Conservation (phyloP, 176 grass and related monocot species). For the Poa annua region DNA sequence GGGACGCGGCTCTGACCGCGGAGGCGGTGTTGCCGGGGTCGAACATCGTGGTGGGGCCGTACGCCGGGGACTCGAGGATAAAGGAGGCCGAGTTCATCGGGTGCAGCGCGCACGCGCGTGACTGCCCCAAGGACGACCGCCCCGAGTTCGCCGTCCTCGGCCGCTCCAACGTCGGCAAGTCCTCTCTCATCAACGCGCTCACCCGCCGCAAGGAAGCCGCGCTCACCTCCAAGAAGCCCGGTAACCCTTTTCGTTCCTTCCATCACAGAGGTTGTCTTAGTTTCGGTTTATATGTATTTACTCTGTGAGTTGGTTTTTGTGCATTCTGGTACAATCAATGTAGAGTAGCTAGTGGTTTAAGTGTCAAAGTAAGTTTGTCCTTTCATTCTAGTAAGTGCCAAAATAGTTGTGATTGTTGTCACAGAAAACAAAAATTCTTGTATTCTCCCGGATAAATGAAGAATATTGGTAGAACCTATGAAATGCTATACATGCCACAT, state of each 20-base stretch:
- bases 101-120: conserved; percentile 69
- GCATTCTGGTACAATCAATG: not conserved
- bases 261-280: not conserved
- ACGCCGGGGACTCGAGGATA: conserved; percentile 74
- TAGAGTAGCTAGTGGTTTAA: not conserved
- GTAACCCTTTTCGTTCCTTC: conserved; percentile 39
- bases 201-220: conserved; percentile 85
- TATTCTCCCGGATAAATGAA: not conserved
- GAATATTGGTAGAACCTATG: not conserved
- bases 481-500: not conserved
- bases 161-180: conserved; percentile 91
- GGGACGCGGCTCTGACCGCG: conserved; percentile 42
- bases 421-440: not conserved
- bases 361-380: not conserved
- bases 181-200: conserved; percentile 86
- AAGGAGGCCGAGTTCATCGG: conserved; percentile 76
- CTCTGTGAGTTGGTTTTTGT: not conserved
- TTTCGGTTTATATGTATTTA: not conserved
- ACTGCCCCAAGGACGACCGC: conserved; percentile 81
- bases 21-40: conserved; percentile 87
- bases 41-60: conserved; percentile 88
- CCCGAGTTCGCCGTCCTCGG: conserved; percentile 92
- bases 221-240: conserved; percentile 94
- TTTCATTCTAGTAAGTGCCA: not conserved
- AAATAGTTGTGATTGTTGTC: not conserved